phyloP scores from a whole-genome alignment of 1,284 basidiomycete genomes.

The Ganoderma multipileum region DNA sequence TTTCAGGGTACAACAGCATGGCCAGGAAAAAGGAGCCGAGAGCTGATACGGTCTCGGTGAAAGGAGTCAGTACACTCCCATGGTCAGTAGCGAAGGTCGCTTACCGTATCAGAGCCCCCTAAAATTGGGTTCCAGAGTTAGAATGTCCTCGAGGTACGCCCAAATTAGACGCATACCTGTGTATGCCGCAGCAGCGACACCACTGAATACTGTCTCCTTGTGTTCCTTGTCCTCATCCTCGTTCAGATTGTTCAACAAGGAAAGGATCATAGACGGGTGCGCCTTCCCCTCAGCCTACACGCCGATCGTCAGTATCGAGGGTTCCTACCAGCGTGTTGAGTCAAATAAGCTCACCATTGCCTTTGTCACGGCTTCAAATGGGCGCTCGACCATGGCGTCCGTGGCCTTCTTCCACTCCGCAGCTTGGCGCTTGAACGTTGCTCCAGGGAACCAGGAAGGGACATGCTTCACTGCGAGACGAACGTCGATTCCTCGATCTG shows the following conservation, averaged over 20 bases:
- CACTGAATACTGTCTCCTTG: constrained; percentile 30
- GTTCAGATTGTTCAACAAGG: constrained; percentile 26
- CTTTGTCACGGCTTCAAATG: constrained; percentile 43
- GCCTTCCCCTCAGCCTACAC: constrained; percentile 33
- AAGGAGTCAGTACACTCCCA: constrained; percentile 12
- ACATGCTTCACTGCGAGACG: constrained; percentile 44
- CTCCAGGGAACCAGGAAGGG: constrained; percentile 55
- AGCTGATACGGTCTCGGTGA: constrained; percentile 33
- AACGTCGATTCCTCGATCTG: constrained; percentile 8
- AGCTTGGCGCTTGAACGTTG: constrained; percentile 55
- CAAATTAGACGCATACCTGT: constrained; percentile 26
- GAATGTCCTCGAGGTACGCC: background rate
- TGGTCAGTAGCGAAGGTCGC: background rate
- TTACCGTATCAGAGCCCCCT: constrained; percentile 36
- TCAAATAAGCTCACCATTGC: constrained; percentile 33
- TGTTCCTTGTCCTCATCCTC: constrained; percentile 27
- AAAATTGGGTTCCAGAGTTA: background rate
- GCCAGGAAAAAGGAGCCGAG: constrained; percentile 45
- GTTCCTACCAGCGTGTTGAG: background rate
- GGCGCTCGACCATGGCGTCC: constrained; percentile 39
- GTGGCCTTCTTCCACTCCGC: constrained; percentile 44
- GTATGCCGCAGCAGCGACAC: constrained; percentile 34
- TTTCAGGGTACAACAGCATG: constrained; percentile 47
- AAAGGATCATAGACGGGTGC: constrained; percentile 31
- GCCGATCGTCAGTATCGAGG: background rate